Evolutionary conservation across 1,284 basidiomycete genomes (phyloP).

Genomic region (Puccinia polysora): DNA sequence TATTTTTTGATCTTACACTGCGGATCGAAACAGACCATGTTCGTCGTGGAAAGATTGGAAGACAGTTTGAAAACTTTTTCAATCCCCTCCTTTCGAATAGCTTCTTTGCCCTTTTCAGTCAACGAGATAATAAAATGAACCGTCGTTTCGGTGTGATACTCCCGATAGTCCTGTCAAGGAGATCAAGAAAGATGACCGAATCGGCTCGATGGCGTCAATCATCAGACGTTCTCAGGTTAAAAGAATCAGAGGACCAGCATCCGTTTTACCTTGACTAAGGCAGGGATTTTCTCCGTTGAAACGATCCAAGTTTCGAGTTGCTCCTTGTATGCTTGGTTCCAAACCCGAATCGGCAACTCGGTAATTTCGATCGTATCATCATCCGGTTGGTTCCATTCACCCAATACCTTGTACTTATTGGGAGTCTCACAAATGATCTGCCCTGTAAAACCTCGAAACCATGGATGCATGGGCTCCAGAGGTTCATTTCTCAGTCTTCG

Average conservation of each 20-base stretch:
- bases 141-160: slow-evolving; percentile 87
- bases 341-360: slow-evolving; percentile 89
- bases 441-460: slow-evolving; percentile 85
- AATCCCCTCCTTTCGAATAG: slow-evolving; percentile 81
- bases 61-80: slow-evolving; percentile 88
- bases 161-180: slow-evolving; percentile 79
- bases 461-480: slow-evolving; percentile 78
- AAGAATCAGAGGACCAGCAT: too few relatives aligned
- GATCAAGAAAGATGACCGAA: neutral
- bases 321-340: slow-evolving; percentile 90
- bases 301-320: slow-evolving; percentile 69
- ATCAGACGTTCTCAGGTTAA: slow-evolving; percentile 43
- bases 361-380: slow-evolving; percentile 89
- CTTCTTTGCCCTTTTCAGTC: slow-evolving; percentile 72
- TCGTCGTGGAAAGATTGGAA: slow-evolving; percentile 75
- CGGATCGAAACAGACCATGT: slow-evolving; percentile 98
- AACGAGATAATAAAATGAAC: slow-evolving; percentile 86
- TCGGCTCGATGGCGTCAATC: slow-evolving; percentile 43
- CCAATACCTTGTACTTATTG: slow-evolving; percentile 68
- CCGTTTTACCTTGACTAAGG: slow-evolving; percentile 60
- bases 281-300: slow-evolving; percentile 62
- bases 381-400: slow-evolving; percentile 70
- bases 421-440: slow-evolving; percentile 44
- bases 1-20: slow-evolving; percentile 97
- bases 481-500: slow-evolving; percentile 83